Evolutionary conservation across 345 rosid genomes (phyloP).

Genomic region (Gossypium sturtianum): DNA sequence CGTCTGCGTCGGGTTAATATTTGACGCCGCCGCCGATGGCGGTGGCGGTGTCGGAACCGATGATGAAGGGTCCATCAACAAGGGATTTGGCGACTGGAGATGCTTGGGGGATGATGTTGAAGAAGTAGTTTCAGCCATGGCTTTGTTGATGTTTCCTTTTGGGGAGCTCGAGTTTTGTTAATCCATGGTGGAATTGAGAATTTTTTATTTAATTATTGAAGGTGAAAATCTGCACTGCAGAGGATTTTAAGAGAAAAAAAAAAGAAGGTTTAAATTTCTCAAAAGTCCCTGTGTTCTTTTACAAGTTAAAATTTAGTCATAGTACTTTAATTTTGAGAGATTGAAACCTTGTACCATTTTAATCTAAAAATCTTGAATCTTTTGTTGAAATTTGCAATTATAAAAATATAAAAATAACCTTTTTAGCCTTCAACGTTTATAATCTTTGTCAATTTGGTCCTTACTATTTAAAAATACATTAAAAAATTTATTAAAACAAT

Average conservation of each 20-base stretch:
- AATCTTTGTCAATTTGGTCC: no score
- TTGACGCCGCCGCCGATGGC: conserved; percentile 17
- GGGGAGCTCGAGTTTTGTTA: not conserved
- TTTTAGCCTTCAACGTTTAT: no score
- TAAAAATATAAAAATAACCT: no score
- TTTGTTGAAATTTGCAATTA: no score
- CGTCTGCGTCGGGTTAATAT: not conserved
- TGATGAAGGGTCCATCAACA: conserved; percentile 36
- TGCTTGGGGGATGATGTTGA: conserved; percentile 35
- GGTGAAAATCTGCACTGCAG: not conserved
- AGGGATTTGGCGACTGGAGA: conserved; percentile 34
- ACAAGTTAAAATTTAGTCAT: no score
- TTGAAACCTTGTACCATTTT: no score
- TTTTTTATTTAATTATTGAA: not conserved
- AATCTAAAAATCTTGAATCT: no score
- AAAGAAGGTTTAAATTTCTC: no score
- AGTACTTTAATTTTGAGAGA: no score
- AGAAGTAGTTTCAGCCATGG: conserved; percentile 42
- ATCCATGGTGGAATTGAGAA: conserved; percentile 14
- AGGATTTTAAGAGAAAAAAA: not conserved
- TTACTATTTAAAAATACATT: no score
- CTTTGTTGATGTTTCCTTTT: not conserved
- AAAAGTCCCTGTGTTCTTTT: no score
- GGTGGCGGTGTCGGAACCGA: conserved; percentile 17
- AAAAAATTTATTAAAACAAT: no score